Evolutionary conservation across 257 asterid species (phyloP).

Genomic region (Scutellaria baicalensis): DNA sequence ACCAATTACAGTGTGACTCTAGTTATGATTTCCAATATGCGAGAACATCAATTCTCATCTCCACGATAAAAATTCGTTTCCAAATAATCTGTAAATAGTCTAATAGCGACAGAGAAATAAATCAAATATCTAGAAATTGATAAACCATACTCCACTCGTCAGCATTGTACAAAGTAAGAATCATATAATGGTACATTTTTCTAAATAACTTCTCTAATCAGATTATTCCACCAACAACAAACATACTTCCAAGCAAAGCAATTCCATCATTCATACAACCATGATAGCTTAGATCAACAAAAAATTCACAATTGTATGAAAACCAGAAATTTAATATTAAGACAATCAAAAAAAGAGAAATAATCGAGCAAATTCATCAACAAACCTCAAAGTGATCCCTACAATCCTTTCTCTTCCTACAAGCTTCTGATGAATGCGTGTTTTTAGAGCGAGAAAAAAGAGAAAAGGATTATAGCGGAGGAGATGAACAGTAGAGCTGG

Average conservation of each 20-base stretch:
- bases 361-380: not conserved
- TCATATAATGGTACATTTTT: not conserved
- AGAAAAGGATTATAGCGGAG: slow-evolving; percentile 18
- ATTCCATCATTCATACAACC: slow-evolving; percentile 1
- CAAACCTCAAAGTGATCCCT: slow-evolving; percentile 25
- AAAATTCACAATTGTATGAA: not conserved
- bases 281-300: slow-evolving; percentile 20
- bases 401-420: slow-evolving; percentile 18
- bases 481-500: slow-evolving; percentile 30
- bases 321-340: not conserved
- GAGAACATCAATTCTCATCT: not conserved
- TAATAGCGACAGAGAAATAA: not conserved
- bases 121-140: slow-evolving; percentile 3
- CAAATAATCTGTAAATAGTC: not conserved
- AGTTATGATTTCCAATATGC: not conserved
- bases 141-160: slow-evolving; percentile 6
- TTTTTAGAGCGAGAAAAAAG: slow-evolving; percentile 12
- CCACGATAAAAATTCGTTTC: not conserved
- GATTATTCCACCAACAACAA: not conserved
- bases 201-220: slow-evolving; percentile 1
- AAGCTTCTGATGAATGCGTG: not conserved
- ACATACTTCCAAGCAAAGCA: not conserved
- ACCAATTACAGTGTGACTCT: not conserved
- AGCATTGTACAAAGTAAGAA: slow-evolving; percentile 12
- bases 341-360: not conserved